Evolutionary conservation across 2,329 filamentous ascomycete genomes (phyloP).

Genomic region (Sodiomyces alkalinus): DNA sequence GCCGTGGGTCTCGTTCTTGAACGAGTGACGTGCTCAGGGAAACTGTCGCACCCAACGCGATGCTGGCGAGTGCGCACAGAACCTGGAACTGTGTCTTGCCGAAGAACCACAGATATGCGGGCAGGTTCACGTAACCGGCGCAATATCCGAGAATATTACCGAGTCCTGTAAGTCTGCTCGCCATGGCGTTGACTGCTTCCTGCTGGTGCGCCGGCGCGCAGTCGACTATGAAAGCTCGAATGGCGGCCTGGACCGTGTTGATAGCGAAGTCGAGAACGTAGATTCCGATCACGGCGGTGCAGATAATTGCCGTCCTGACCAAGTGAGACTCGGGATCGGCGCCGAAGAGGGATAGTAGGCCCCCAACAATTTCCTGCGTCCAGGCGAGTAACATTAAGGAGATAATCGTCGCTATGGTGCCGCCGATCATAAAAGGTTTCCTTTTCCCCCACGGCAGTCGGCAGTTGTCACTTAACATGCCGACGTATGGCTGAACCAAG

Average conservation of each 20-base stretch:
- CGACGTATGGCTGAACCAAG: conserved; percentile 69
- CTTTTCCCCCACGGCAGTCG: conserved; percentile 60
- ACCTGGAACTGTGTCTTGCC: conserved; percentile 87
- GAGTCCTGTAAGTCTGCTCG: conserved; percentile 68
- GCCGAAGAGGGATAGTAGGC: conserved; percentile 55
- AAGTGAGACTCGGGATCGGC: conserved; percentile 48
- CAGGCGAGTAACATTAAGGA: conserved; percentile 58
- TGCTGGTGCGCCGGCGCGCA: conserved; percentile 87
- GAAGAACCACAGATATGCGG: conserved; percentile 59
- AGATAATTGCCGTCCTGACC: conserved; percentile 52
- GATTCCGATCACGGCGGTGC: conserved; percentile 71
- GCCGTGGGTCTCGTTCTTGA: conserved; percentile 64
- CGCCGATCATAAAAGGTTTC: conserved; percentile 67
- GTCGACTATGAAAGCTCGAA: conserved; percentile 87
- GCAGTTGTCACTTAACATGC: conserved; percentile 68
- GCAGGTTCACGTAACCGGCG: conserved; percentile 71
- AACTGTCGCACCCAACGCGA: conserved; percentile 56
- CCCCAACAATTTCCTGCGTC: conserved; percentile 56
- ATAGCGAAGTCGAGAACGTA: conserved; percentile 90
- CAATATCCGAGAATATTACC: conserved; percentile 88
- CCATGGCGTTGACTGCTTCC: conserved; percentile 88
- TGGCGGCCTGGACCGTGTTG: conserved; percentile 89
- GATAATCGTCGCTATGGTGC: conserved; percentile 49
- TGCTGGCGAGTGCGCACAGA: conserved; percentile 69
- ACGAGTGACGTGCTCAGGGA: conserved; percentile 54